Percentiles rank a stretch among this genome's conserved stretches.
These are phyloP conservation scores for Saccharomyces hybrid DNA, from an alignment of 1,139 yeast species.

Conservation along the genomic window DNA sequence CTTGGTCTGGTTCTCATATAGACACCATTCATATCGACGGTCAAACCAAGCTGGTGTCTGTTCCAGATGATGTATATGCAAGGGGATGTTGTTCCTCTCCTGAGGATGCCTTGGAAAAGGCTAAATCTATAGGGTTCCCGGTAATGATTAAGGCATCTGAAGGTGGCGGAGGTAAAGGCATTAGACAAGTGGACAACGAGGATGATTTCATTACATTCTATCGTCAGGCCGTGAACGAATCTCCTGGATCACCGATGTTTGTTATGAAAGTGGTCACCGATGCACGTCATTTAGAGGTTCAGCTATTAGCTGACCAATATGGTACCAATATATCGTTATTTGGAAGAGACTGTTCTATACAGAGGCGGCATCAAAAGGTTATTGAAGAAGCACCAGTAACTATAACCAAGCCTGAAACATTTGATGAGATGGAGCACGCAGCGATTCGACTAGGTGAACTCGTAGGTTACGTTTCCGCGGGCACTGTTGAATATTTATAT, in stretches of 20 bases:
- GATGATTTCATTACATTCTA: constrained; percentile 63
- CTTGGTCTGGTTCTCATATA: too few relatives aligned
- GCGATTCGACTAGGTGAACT: constrained; percentile 93
- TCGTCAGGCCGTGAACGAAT: constrained; percentile 87
- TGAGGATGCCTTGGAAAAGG: constrained; percentile 80
- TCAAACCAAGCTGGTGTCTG: too few relatives aligned
- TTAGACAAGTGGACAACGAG: constrained; percentile 80
- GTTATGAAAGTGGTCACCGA: constrained; percentile 92
- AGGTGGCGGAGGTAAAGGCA: constrained; percentile 99
- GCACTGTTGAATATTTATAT: constrained; percentile 95
- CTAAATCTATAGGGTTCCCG: constrained; percentile 84
- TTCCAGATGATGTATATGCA: constrained; percentile 61
- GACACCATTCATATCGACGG: too few relatives aligned
- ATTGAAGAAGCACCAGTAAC: constrained; percentile 97
- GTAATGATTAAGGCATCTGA: constrained; percentile 95
- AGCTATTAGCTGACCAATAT: constrained; percentile 88
- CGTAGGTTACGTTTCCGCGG: constrained; percentile 97
- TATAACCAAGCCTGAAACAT: constrained; percentile 78
- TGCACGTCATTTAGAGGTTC: constrained; percentile 94
- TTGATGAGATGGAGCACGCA: constrained; percentile 87
- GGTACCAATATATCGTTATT: constrained; percentile 89
- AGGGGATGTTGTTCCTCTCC: constrained; percentile 83
- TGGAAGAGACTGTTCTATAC: constrained; percentile 96
- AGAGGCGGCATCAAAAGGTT: constrained; percentile 94
- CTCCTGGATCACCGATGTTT: constrained; percentile 93